Evolutionary conservation across 2,329 filamentous ascomycete species (phyloP).

Genomic region (Hansfordia pulvinata): DNA sequence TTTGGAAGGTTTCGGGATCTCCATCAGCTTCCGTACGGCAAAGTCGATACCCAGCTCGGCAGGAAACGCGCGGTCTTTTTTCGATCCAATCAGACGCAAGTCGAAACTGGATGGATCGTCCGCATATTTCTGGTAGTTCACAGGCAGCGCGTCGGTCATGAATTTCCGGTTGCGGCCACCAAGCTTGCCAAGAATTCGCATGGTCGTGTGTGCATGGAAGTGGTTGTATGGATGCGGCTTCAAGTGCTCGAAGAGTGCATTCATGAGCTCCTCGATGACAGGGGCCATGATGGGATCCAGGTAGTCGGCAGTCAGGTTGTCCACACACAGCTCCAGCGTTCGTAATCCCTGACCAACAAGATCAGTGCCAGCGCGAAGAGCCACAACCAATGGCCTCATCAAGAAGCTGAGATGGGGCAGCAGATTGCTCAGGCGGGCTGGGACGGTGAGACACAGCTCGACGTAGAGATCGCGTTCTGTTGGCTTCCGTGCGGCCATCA

Average conservation of each 20-base stretch:
- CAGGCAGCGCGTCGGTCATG: slow-evolving; percentile 75
- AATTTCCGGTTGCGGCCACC: slow-evolving; percentile 93
- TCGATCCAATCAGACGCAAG: slow-evolving; percentile 76
- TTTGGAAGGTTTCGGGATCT: slow-evolving; percentile 53
- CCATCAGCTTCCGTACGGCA: slow-evolving; percentile 78
- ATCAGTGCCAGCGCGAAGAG: slow-evolving; percentile 79
- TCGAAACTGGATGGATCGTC: slow-evolving; percentile 85
- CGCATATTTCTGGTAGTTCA: slow-evolving; percentile 71
- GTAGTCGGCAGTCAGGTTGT: slow-evolving; percentile 96
- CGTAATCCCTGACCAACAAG: slow-evolving; percentile 87
- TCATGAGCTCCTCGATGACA: slow-evolving; percentile 98
- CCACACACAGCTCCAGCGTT: slow-evolving; percentile 90
- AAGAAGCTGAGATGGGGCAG: slow-evolving; percentile 90
- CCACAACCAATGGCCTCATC: slow-evolving; percentile 96
- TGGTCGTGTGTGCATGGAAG: slow-evolving; percentile 94
- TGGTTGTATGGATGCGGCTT: slow-evolving; percentile 91
- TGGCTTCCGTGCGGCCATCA: slow-evolving; percentile 81
- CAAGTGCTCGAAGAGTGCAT: slow-evolving; percentile 88
- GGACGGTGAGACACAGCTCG: slow-evolving; percentile 90
- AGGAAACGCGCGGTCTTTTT: slow-evolving; percentile 78
- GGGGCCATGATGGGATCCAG: slow-evolving; percentile 98
- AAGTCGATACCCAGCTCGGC: slow-evolving; percentile 76
- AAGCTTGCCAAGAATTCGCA: slow-evolving; percentile 92
- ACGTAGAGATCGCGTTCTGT: slow-evolving; percentile 92
- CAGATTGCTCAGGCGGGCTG: slow-evolving; percentile 84